A percentile compares a stretch with the other conserved stretches of the same genome.
These are phyloP conservation scores for Steccherinum ochraceum DNA, from an alignment of 768 basidiomycete genomes.

Conservation along the genomic window DNA sequence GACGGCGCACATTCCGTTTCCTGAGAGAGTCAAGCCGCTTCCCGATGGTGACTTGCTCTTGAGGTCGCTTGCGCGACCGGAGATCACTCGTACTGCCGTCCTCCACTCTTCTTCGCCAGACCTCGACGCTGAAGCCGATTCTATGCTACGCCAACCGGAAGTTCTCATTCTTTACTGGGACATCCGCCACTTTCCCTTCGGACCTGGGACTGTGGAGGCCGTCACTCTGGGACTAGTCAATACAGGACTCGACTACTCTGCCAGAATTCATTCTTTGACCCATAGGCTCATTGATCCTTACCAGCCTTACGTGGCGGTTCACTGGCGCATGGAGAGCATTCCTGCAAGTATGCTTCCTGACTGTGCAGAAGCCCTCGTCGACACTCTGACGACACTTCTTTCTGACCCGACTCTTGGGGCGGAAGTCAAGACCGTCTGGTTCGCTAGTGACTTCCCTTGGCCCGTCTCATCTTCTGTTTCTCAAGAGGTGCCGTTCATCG, in stretches of 20 bases:
- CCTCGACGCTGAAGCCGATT: neutral
- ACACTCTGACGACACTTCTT: constrained; percentile 26
- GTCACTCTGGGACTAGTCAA: constrained; percentile 2
- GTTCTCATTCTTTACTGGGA: constrained; percentile 52
- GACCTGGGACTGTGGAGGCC: constrained; percentile 22
- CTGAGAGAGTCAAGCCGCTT: constrained; percentile 9
- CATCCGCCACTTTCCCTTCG: constrained; percentile 35
- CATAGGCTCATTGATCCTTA: constrained; percentile 27
- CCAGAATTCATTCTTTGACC: constrained; percentile 35
- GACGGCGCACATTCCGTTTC: constrained; percentile 6
- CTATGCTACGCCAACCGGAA: constrained; percentile 16
- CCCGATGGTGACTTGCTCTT: constrained; percentile 17
- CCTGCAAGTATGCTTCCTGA: constrained; percentile 32
- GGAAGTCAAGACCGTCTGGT: constrained; percentile 39
- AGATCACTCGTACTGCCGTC: neutral
- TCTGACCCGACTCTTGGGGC: constrained; percentile 18
- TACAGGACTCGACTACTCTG: constrained; percentile 36
- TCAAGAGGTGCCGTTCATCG: constrained; percentile 2
- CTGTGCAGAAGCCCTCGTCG: constrained; percentile 46
- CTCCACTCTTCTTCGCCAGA: too few species aligned
- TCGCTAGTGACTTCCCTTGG: constrained; percentile 50
- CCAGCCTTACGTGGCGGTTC: constrained; percentile 40
- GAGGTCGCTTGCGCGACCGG: constrained; percentile 8
- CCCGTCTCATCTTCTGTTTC: constrained; percentile 8
- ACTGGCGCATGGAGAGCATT: constrained; percentile 55